Percentiles rank a stretch among this genome's conserved stretches.
phyloP scores from a whole-genome alignment of 345 rosid species.

The Microthlaspi erraticum region DNA sequence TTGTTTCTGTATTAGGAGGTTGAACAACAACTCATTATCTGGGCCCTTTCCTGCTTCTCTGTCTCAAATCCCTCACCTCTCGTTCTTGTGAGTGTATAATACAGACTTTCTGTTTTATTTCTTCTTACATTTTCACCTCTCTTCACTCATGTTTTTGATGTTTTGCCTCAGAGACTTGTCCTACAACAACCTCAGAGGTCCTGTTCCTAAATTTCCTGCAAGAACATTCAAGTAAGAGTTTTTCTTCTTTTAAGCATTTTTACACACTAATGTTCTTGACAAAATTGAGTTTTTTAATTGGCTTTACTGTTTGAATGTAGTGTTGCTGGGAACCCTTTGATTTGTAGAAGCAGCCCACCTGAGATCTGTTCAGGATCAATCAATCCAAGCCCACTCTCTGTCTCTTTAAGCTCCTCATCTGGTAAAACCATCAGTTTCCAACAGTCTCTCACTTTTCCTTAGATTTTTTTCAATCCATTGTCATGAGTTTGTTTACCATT shows the following conservation, averaged over 20 bases:
- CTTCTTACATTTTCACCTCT: slow-evolving; percentile 4
- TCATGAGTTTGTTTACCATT: slow-evolving; percentile 22
- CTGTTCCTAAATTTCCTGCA: slow-evolving; percentile 74
- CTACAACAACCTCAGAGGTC: slow-evolving; percentile 91
- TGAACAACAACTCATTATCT: slow-evolving; percentile 90
- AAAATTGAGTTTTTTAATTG: slow-evolving; percentile 1
- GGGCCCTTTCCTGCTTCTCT: slow-evolving; percentile 80
- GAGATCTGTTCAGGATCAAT: slow-evolving; percentile 71
- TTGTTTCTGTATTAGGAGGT: slow-evolving; percentile 64
- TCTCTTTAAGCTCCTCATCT: slow-evolving; percentile 58
- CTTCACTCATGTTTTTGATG: slow-evolving; percentile 29
- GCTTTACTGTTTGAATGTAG: slow-evolving; percentile 52
- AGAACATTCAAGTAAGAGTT: slow-evolving; percentile 77
- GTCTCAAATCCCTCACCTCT: slow-evolving; percentile 72
- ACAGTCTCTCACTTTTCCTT: not conserved
- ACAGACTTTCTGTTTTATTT: slow-evolving; percentile 13
- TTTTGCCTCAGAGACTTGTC: slow-evolving; percentile 80
- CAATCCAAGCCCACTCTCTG: slow-evolving; percentile 55
- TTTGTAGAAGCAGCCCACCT: slow-evolving; percentile 62
- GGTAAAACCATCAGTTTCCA: slow-evolving; percentile 45
- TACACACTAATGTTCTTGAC: slow-evolving; percentile 21
- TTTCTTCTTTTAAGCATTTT: slow-evolving; percentile 1
- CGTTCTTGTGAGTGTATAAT: slow-evolving; percentile 77
- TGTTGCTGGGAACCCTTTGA: slow-evolving; percentile 79
- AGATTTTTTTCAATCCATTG: not conserved